phyloP scores from a whole-genome alignment of 2,329 filamentous ascomycete species.

The Cladophialophora carrionii region DNA sequence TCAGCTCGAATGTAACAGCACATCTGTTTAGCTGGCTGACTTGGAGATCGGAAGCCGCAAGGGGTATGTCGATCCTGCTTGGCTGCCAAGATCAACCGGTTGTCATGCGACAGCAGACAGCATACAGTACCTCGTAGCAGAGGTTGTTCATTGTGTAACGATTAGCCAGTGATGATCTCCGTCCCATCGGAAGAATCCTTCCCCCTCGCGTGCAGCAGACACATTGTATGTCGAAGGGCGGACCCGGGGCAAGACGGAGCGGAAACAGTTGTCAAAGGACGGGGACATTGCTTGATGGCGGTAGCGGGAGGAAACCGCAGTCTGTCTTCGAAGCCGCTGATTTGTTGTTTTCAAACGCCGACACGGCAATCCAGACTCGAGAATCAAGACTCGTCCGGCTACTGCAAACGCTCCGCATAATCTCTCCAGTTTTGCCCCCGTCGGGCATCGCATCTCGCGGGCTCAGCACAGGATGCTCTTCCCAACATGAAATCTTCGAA shows the following conservation, averaged over 20 bases:
- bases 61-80: neutral
- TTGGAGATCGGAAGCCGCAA: neutral
- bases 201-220: neutral
- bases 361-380: neutral
- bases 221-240: neutral
- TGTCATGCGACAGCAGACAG: neutral
- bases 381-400: neutral
- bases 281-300: neutral
- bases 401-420: neutral
- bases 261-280: neutral
- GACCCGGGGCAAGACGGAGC: slow-evolving; percentile 1
- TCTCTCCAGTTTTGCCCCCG: neutral
- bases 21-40: neutral
- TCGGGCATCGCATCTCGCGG: neutral
- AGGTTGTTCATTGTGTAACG: neutral
- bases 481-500: neutral
- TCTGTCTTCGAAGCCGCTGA: neutral
- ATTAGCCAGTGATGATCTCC: neutral
- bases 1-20: slow-evolving; percentile 6
- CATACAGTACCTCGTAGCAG: neutral
- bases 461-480: neutral
- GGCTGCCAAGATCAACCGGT: neutral
- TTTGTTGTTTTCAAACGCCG: slow-evolving; percentile 12
- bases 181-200: neutral
- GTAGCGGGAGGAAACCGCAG: neutral